Evolutionary conservation across 1,139 yeast genomes (phyloP), one percentile per base, ranked within the genome.

Genomic region (Arxiozyma slooffiae): DNA sequence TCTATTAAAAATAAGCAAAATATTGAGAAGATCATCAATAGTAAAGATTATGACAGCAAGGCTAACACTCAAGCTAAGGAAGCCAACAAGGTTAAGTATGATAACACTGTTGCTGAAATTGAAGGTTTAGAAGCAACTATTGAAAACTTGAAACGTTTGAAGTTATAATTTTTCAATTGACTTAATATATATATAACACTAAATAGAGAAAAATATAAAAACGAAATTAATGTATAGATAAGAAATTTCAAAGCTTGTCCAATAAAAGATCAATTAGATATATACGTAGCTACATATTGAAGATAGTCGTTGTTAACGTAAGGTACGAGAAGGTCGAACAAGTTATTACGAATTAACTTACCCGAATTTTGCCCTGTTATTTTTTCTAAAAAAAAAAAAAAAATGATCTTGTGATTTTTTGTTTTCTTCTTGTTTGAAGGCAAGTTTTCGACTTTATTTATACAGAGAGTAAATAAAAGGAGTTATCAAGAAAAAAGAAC

Each of bases 1-100:
- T 72, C 77, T 41, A 67, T 69, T 55, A 75, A 73, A 60, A 65
- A 74, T 51, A 75, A 77, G 62, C 72, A 71, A 45, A 69, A 73
- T 54, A 71, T 82, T 51, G 77, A 78, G 60, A 82, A 82, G 71
- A 77, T 80, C 54, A 78, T 86, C 55, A 69, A 72, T 58, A 86
- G 87, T 56, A 75, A 84, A 60, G 96, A 90, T 69, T 92, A 89
- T 66, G 85, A 85, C 56, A 80, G 79, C 56, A 92, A 90, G 79
- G 96, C 96, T 53, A 82, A 81, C 60, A 79, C 76, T 48, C 83
- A 81, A 59, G 96, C 94, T 52, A 83, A 84, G 70, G 95, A 85
- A 60, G 78, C 81, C 57, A 92, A 92, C 57, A 68, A 64, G 62
- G 76, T 78, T 67, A 80, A 85, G 68, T 73, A 82, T 53, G 94